Conservation (phyloP, 768 basidiomycete species). For the Russula olivacea region DNA sequence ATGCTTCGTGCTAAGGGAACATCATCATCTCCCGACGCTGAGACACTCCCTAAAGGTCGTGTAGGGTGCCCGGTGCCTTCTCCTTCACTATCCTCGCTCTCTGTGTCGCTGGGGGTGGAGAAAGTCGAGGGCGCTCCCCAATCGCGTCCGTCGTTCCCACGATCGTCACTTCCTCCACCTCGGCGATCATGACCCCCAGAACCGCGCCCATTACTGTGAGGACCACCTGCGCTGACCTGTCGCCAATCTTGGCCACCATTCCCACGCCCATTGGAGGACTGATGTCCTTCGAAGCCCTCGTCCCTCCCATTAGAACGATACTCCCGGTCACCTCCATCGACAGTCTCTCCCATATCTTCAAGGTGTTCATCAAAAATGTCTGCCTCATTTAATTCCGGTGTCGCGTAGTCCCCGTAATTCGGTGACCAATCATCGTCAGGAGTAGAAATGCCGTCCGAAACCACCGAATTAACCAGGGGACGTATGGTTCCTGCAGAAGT, state of each 20-base stretch:
- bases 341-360: conserved; percentile 1
- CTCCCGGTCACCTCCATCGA: conserved; percentile 8
- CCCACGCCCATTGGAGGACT: conserved; percentile 6
- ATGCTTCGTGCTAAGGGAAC: conserved; percentile 78
- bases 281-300: conserved; percentile 1
- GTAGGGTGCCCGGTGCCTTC: conserved; percentile 26
- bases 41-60: neutral
- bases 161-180: conserved; percentile 36
- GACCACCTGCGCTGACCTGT: conserved; percentile 27
- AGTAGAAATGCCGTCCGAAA: conserved; percentile 16
- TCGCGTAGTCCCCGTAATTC: conserved; percentile 12
- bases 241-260: conserved; percentile 26
- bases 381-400: conserved; percentile 12
- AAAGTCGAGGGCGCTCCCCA: conserved; percentile 28
- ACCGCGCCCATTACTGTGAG: conserved; percentile 28
- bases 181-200: conserved; percentile 24
- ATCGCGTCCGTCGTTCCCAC: conserved; percentile 35
- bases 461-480: conserved; percentile 25
- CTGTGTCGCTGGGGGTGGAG: conserved; percentile 32
- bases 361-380: conserved; percentile 5
- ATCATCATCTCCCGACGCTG: conserved; percentile 50
- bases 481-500: conserved; percentile 44
- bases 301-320: neutral
- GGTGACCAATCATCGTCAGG: conserved; percentile 16
- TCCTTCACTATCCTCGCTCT: conserved; percentile 40